Conservation (phyloP, 495 filamentous ascomycete species). For the Penicillium pancosmium region DNA sequence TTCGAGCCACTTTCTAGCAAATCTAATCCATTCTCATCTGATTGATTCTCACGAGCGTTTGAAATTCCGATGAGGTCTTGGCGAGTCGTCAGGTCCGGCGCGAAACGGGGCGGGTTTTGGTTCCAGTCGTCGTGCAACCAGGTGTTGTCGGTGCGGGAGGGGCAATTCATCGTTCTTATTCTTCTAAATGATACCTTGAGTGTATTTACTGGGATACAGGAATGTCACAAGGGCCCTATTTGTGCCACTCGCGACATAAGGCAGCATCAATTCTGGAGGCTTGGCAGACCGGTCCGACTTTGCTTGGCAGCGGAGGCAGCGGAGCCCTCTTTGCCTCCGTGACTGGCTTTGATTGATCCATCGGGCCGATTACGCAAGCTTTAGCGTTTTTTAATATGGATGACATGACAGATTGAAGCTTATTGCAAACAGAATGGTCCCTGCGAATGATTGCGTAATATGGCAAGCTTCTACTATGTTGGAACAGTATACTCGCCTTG, state of each 20-base stretch:
- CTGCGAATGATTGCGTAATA: no score
- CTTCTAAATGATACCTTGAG: background rate
- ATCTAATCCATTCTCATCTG: background rate
- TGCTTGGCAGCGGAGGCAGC: conserved; percentile 13
- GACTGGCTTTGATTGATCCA: background rate
- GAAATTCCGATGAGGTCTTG: conserved; percentile 57
- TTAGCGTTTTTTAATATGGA: background rate
- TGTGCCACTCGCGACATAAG: conserved; percentile 3
- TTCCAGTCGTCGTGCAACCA: conserved; percentile 52
- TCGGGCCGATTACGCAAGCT: conserved; percentile 1
- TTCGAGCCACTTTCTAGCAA: conserved; percentile 3
- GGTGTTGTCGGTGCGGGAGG: conserved; percentile 57
- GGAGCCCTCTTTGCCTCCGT: conserved; percentile 1
- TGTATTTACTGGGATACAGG: background rate
- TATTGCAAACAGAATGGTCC: no score
- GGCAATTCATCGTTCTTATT: conserved; percentile 55
- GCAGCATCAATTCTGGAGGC: conserved; percentile 13
- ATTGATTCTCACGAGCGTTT: conserved; percentile 28
- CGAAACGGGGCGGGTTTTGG: conserved; percentile 53
- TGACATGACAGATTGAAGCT: background rate
- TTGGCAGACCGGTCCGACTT: conserved; percentile 18
- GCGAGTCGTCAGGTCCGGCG: conserved; percentile 58
- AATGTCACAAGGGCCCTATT: background rate
- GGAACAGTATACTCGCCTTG: no score
- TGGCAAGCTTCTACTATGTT: no score